Conservation (phyloP, 345 rosid species). For the Eucalyptus erythrocorys region DNA sequence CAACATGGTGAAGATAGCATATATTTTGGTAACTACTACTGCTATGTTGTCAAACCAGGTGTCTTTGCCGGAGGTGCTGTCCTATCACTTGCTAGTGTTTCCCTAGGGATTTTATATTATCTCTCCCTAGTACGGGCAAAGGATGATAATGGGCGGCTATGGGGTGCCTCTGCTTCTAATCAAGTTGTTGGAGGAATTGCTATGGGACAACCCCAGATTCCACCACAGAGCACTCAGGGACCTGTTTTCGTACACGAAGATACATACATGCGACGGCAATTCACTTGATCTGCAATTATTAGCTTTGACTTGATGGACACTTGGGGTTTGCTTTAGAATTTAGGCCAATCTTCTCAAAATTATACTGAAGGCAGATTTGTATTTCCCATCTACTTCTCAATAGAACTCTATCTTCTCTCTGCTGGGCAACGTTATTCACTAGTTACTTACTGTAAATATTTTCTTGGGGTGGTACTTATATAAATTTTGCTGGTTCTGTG, state of each 20-base stretch:
- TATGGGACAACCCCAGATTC: constrained; percentile 70
- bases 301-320: background rate
- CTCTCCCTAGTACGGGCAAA: constrained; percentile 35
- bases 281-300: constrained; percentile 21
- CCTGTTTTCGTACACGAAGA: constrained; percentile 81
- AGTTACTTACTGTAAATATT: background rate
- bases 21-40: constrained; percentile 36
- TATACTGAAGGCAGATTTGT: too few relatives aligned
- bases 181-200: constrained; percentile 37
- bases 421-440: too few relatives aligned
- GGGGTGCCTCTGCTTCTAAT: constrained; percentile 5
- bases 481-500: background rate
- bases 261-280: constrained; percentile 61
- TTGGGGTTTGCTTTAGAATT: background rate
- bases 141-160: background rate
- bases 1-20: constrained; percentile 39
- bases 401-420: too few relatives aligned
- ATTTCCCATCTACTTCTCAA: too few relatives aligned
- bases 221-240: constrained; percentile 32
- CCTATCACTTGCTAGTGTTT: constrained; percentile 41
- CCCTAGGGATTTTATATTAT: constrained; percentile 65
- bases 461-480: background rate
- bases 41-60: constrained; percentile 78
- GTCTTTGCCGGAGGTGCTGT: constrained; percentile 70
- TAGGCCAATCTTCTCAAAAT: too few relatives aligned